A percentile compares a stretch with the other conserved stretches of the same genome.
Evolutionary conservation across 2,329 filamentous ascomycete species (phyloP).

Genomic region (Aspergillus ochraceus): DNA sequence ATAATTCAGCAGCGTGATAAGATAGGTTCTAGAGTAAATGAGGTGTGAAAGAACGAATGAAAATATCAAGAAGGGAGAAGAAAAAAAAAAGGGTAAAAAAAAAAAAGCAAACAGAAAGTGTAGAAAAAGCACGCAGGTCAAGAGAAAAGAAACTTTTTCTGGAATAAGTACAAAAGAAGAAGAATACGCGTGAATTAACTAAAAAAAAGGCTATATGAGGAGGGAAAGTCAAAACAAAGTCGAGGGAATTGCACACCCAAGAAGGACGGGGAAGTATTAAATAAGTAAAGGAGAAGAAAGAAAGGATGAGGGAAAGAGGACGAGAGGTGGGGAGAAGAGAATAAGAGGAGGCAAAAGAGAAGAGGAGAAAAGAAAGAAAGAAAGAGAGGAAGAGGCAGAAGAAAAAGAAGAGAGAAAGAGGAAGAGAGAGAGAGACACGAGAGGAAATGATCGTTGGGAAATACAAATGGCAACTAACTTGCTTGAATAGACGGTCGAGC

Average conservation of each 20-base stretch:
- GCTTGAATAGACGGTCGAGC: conserved; percentile 6
- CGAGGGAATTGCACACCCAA: conserved; percentile 10
- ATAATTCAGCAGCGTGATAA: not conserved
- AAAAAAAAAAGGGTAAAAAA: conserved; percentile 1
- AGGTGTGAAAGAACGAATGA: conserved; percentile 1
- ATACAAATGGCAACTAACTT: conserved; percentile 18
- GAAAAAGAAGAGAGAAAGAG: not conserved
- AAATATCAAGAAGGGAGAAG: conserved; percentile 5
- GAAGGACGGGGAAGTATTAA: conserved; percentile 21
- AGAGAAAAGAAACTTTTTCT: not conserved
- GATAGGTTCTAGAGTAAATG: not conserved
- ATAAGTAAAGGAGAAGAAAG: conserved; percentile 10
- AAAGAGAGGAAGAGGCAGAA: conserved; percentile 3
- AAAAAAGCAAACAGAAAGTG: not conserved
- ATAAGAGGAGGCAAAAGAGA: conserved; percentile 2
- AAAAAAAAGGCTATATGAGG: conserved; percentile 8
- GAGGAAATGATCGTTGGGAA: conserved; percentile 22
- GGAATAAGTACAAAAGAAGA: conserved; percentile 9
- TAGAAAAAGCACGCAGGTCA: not conserved
- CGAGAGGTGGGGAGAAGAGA: conserved; percentile 1
- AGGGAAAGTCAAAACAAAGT: conserved; percentile 7
- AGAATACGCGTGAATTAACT: conserved; percentile 7
- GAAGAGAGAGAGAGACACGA: conserved; percentile 9
- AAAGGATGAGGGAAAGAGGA: not conserved
- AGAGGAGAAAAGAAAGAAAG: not conserved